Base-by-base conservation (phyloP, 208 protist genomes). In the Vickermania ingenoplastis region DNA sequence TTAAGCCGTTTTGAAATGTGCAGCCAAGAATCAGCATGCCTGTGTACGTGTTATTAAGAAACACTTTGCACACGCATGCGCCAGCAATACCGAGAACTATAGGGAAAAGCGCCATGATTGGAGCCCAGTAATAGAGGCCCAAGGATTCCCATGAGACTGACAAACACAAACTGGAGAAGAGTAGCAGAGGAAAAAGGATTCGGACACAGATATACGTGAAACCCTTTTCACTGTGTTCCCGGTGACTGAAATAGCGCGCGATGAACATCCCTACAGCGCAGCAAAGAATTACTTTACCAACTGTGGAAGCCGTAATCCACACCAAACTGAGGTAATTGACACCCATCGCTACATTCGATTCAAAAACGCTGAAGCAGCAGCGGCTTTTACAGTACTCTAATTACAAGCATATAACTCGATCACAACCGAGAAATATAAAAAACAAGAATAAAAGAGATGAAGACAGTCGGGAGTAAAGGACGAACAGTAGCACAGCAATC, bases 1-100 rank as follows among this genome's bases (percentile, higher is more conserved):
- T 60, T 2, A 75, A 21, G 14, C 63, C 63, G 41, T 70, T 70
- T 29, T 65, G 63, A 58, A 69, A 69, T 0, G 52, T 53, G 36
- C 69, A 70, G 1, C 57, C 62, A 0, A 73, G n/a, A 11, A 41
- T 49, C 26, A 68, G 26, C 22, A 69, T 30, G 11, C 55, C 30
- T 17, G 59, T 57, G 50, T 59, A 73, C 24, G 23, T 25, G 1
- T 24, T 13, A 22, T 53, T 29, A 1, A 64, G 25, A 28, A 69
- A 29, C 14, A 22, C 30, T 17, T 45, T 30, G 26, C 57, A 45
- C 1, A 62, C 22, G 5, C 23, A 25, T 3, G 67, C 41, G 4
- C 14, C 49, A 3, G 4, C 24, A 5, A 54, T 55, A 2, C 61
- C 61, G 4, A 73, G 3, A 24, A 45, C n/a, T 0, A 36, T 31